These are phyloP conservation scores for Lanzia echinophila DNA, from an alignment of 2,329 filamentous ascomycete genomes.

Conservation along the genomic window DNA sequence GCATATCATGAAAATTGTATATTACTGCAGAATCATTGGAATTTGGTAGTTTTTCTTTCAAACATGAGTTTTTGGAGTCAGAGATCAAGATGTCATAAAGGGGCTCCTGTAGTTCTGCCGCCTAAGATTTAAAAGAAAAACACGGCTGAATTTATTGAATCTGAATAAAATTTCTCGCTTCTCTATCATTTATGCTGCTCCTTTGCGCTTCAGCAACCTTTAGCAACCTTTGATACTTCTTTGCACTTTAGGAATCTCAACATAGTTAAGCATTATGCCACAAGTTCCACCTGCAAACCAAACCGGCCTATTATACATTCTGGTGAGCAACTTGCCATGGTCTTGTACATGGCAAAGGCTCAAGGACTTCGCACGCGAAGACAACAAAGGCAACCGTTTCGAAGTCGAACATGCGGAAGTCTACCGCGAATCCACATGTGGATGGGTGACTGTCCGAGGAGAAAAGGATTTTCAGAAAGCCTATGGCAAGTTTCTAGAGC, in stretches of 20 bases:
- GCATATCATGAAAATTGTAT: too few relatives aligned
- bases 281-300: conserved; percentile 10
- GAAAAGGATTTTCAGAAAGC: conserved; percentile 18
- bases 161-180: too few relatives aligned
- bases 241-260: background rate
- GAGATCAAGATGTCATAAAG: too few relatives aligned
- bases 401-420: conserved; percentile 23
- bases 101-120: too few relatives aligned
- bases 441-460: conserved; percentile 21
- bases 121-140: too few relatives aligned
- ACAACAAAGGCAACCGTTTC: conserved; percentile 14
- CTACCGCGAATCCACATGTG: conserved; percentile 16
- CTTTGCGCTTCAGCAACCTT: too few relatives aligned
- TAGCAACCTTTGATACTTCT: background rate
- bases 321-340: conserved; percentile 16
- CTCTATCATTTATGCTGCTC: too few relatives aligned
- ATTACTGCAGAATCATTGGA: too few relatives aligned
- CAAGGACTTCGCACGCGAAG: conserved; percentile 21
- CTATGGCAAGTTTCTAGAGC: conserved; percentile 14
- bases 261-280: conserved; percentile 10
- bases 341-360: conserved; percentile 22
- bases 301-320: conserved; percentile 14
- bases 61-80: too few relatives aligned
- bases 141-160: too few relatives aligned
- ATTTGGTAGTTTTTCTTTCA: too few relatives aligned